Evolutionary conservation across 2,329 filamentous ascomycete species (phyloP).

Genomic region (Neonectria faginata): DNA sequence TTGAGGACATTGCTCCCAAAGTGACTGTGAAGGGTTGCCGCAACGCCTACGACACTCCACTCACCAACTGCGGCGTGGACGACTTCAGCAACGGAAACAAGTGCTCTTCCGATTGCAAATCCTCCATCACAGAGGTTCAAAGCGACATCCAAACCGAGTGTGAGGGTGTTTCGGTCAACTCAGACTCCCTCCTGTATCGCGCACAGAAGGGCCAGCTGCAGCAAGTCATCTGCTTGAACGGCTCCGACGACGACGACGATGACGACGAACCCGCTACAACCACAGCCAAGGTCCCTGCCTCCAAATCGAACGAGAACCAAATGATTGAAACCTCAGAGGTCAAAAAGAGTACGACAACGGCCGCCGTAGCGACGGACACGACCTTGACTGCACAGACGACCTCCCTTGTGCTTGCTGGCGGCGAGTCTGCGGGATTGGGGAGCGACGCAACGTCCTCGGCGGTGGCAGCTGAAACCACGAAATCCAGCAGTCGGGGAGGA

Average conservation of each 20-base stretch:
- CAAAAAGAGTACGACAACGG: slow-evolving; percentile 4
- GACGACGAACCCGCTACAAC: slow-evolving; percentile 29
- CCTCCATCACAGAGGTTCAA: slow-evolving; percentile 46
- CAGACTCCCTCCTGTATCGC: slow-evolving; percentile 52
- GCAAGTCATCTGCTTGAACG: slow-evolving; percentile 49
- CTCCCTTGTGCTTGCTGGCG: slow-evolving; percentile 17
- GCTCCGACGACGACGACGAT: slow-evolving; percentile 12
- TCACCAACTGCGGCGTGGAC: slow-evolving; percentile 51
- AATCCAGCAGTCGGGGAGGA: slow-evolving; percentile 22
- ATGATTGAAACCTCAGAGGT: slow-evolving; percentile 29
- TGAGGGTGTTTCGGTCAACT: slow-evolving; percentile 36
- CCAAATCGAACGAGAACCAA: slow-evolving; percentile 33
- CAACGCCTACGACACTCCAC: slow-evolving; percentile 56
- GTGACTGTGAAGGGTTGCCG: slow-evolving; percentile 53
- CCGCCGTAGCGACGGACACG: slow-evolving; percentile 4
- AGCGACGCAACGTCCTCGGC: slow-evolving; percentile 7
- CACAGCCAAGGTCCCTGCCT: neutral
- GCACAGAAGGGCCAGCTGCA: slow-evolving; percentile 53
- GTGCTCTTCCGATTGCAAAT: slow-evolving; percentile 55
- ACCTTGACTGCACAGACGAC: slow-evolving; percentile 15
- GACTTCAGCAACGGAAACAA: slow-evolving; percentile 53
- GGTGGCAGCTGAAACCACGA: slow-evolving; percentile 12
- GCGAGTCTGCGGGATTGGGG: slow-evolving; percentile 7
- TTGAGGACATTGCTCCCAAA: slow-evolving; percentile 55
- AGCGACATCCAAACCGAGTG: slow-evolving; percentile 47